phyloP scores from a whole-genome alignment of 23 red algal genomes.

The Gracilaria gracilis region DNA sequence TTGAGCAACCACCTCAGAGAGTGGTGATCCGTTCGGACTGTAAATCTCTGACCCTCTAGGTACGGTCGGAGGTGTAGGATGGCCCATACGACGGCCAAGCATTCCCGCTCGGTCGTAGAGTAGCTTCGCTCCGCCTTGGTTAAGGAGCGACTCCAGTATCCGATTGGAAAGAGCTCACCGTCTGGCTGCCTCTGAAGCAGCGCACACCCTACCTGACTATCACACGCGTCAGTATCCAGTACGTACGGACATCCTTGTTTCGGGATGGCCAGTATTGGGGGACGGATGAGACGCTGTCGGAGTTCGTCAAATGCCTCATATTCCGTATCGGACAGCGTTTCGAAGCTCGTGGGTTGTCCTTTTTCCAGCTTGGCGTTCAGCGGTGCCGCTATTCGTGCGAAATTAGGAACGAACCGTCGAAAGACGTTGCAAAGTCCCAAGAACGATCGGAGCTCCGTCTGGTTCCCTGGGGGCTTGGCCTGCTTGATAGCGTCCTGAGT shows the following conservation, averaged over 20 bases:
- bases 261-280: conserved; percentile 33
- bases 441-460: conserved; percentile 42
- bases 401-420: conserved; percentile 38
- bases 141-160: no score
- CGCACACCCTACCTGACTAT: no score
- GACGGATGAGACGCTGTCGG: not conserved
- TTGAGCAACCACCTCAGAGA: conserved; percentile 27
- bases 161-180: no score
- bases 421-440: conserved; percentile 48
- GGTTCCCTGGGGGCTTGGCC: conserved; percentile 10
- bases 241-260: not conserved
- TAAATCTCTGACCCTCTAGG: conserved; percentile 22
- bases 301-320: conserved; percentile 1
- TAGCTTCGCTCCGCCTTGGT: no score
- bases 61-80: no score
- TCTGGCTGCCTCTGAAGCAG: no score
- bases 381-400: conserved; percentile 34
- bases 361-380: conserved; percentile 16
- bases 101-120: no score
- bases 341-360: not conserved
- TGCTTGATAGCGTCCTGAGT: not conserved
- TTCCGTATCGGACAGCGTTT: not conserved
- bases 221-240: no score
- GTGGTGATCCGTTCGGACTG: conserved; percentile 17
- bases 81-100: no score